These are phyloP conservation scores for Herpotrichia juniperi DNA, from an alignment of 2,329 filamentous ascomycete species.

Conservation along the genomic window DNA sequence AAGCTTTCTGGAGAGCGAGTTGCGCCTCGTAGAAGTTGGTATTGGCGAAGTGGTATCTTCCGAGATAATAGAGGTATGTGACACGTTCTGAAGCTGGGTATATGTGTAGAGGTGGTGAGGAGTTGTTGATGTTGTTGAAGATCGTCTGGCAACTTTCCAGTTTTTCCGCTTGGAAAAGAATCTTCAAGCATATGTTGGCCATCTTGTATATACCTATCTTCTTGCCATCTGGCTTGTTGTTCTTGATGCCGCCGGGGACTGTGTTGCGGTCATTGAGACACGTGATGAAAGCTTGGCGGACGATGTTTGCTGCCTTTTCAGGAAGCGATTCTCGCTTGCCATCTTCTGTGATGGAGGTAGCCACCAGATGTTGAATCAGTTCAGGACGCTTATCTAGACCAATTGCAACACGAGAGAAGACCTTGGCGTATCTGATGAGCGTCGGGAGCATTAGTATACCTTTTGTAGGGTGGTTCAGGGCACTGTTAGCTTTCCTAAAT, in stretches of 20 bases:
- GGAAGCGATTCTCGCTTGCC: slow-evolving; percentile 79
- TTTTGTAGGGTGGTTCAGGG: slow-evolving; percentile 78
- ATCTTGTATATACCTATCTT: slow-evolving; percentile 89
- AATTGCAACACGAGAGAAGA: slow-evolving; percentile 83
- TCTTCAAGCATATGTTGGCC: slow-evolving; percentile 86
- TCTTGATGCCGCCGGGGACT: slow-evolving; percentile 60
- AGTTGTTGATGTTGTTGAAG: slow-evolving; percentile 84
- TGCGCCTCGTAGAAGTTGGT: slow-evolving; percentile 81
- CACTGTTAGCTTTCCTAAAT: slow-evolving; percentile 74
- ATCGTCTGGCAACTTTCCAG: slow-evolving; percentile 85
- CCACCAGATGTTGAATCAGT: slow-evolving; percentile 69
- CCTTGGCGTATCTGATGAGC: slow-evolving; percentile 79
- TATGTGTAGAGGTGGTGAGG: slow-evolving; percentile 78
- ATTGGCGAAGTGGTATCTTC: slow-evolving; percentile 85
- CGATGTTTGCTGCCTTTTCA: slow-evolving; percentile 85
- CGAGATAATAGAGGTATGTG: slow-evolving; percentile 93
- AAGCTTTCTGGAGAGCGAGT: slow-evolving; percentile 77
- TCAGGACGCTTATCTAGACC: slow-evolving; percentile 81
- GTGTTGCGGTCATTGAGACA: slow-evolving; percentile 82
- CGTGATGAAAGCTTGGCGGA: slow-evolving; percentile 89
- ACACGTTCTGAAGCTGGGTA: slow-evolving; percentile 88
- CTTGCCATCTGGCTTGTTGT: slow-evolving; percentile 78
- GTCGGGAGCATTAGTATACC: slow-evolving; percentile 84
- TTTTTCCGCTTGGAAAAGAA: slow-evolving; percentile 87
- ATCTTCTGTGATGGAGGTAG: slow-evolving; percentile 61